Evolutionary conservation across 768 basidiomycete species (phyloP).

Genomic region (Leccinum subtestaceum): DNA sequence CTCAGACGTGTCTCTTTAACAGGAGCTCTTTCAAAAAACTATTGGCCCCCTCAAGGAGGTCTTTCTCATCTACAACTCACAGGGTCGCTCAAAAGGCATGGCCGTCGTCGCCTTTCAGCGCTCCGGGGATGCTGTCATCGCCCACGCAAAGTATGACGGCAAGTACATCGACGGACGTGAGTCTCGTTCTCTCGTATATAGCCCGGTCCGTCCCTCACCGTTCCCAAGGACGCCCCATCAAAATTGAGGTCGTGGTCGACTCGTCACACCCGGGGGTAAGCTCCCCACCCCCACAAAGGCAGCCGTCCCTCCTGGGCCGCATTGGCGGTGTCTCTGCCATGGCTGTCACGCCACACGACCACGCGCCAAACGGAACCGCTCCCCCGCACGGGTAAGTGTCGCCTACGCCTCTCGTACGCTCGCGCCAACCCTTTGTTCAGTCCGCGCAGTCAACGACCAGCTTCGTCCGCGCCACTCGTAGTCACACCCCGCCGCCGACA

Average conservation of each 20-base stretch:
- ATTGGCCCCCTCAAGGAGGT: conserved; percentile 70
- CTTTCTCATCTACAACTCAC: conserved; percentile 72
- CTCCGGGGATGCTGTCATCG: conserved; percentile 57
- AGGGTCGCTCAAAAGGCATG: conserved; percentile 78
- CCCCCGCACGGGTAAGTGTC: conserved; percentile 11
- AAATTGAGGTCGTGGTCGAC: conserved; percentile 61
- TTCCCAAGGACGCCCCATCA: conserved; percentile 59
- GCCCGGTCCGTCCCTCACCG: background rate
- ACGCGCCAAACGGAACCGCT: conserved; percentile 16
- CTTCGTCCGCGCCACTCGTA: conserved; percentile 22
- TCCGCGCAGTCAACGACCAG: conserved; percentile 19
- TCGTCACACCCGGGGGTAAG: conserved; percentile 24
- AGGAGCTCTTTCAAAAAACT: conserved; percentile 77
- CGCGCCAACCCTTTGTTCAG: conserved; percentile 11
- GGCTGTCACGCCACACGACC: conserved; percentile 12
- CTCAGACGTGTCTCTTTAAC: conserved; percentile 11
- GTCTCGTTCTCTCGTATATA: conserved; percentile 15
- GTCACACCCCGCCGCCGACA: conserved; percentile 40
- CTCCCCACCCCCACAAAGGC: conserved; percentile 22
- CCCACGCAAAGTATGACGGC: conserved; percentile 68
- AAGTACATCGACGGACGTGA: conserved; percentile 69
- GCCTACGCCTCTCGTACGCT: background rate
- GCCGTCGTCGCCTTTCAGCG: conserved; percentile 69
- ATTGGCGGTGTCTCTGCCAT: conserved; percentile 23
- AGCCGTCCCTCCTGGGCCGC: conserved; percentile 40